These are phyloP conservation scores for Aspergillus heteromorphus DNA, from an alignment of 495 filamentous ascomycete genomes.

Conservation along the genomic window DNA sequence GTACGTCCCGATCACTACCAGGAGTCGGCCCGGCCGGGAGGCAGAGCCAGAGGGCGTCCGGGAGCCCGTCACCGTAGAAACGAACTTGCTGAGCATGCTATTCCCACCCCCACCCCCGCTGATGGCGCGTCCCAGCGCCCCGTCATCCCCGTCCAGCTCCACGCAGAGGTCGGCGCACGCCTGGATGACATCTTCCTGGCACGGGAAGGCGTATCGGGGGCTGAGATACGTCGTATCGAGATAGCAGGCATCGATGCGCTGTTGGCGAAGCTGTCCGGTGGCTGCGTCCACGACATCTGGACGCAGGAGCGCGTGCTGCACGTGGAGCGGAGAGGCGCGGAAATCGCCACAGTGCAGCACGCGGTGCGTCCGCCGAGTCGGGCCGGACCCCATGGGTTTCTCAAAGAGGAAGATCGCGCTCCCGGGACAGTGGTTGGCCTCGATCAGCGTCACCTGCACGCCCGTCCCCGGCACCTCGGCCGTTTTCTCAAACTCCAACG, in stretches of 20 bases:
- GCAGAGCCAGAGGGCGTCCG: conserved; percentile 4
- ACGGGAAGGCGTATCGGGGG: conserved; percentile 91
- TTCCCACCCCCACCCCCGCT: conserved; percentile 30
- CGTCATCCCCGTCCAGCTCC: conserved; percentile 53
- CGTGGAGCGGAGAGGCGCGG: conserved; percentile 78
- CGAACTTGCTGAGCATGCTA: conserved; percentile 59
- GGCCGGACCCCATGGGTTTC: conserved; percentile 58
- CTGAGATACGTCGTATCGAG: conserved; percentile 96
- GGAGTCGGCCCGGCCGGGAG: conserved; percentile 54
- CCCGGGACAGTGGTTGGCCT: conserved; percentile 94
- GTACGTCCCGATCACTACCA: conserved; percentile 95
- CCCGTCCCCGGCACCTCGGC: conserved; percentile 77
- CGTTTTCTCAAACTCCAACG: conserved; percentile 79
- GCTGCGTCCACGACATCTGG: conserved; percentile 65
- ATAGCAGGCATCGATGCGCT: conserved; percentile 91
- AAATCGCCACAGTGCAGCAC: conserved; percentile 97
- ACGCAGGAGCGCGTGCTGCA: conserved; percentile 73
- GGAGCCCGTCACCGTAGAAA: conserved; percentile 26
- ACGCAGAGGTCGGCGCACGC: conserved; percentile 90
- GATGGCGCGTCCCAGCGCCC: background rate
- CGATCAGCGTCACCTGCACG: conserved; percentile 87
- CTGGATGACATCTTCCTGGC: conserved; percentile 75
- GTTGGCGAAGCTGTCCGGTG: conserved; percentile 66
- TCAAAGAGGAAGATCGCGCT: conserved; percentile 93
- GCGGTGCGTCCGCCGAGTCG: conserved; percentile 58